Base-by-base conservation (phyloP, 2,329 filamentous ascomycete genomes). In the Colletotrichum kahawae region DNA sequence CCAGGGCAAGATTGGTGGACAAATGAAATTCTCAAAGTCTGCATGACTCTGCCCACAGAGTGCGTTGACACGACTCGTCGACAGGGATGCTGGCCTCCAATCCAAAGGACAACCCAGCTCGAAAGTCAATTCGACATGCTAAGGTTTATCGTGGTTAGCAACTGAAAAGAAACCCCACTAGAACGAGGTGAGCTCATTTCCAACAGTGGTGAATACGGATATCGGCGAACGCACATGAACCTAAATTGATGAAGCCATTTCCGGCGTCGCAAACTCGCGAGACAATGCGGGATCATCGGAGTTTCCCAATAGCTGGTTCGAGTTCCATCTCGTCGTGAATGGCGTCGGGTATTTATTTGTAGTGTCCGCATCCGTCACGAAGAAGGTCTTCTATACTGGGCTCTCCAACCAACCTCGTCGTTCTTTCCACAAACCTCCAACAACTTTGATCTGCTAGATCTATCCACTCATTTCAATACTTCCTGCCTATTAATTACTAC, bases 351-450 rank as follows among this genome's bases (percentile, higher is more conserved):
- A 57, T 57, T 57, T 57, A 57, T 24, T 29, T 5, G 54, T 10
- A 7, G 24, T 12, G 24, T 57, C 18, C 27, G 54, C 54, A n/a
- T n/a, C n/a, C 54, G 0, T 16, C 31, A 21, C 4, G 12, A 4
- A 0, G 1, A 0, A n/a, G 4, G 1, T 0, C 4, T 0, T 13
- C 5, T 14, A 1, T 2, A 0, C 9, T 24, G 6, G 6, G 54
- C 31, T 5, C 27, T 33, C 12, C 27, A 60, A 34, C n/a, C 57
- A 62, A 24, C 57, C 21, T 62, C 31, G 57, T 62, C 31, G 8
- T 34, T 62, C 31, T 21, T 16, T 62, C n/a, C 29, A 33, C 57
- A n/a, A 36, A 12, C 18, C 33, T 62, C 31, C 12, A 57, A 18
- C 21, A 24, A 57, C n/a, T 36, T 60, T 62, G 57, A 62, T 62